A percentile compares a stretch with the other conserved stretches of the same genome.
phyloP scores from a whole-genome alignment of 805 yeast species.

The Yamadazyma sp. region DNA sequence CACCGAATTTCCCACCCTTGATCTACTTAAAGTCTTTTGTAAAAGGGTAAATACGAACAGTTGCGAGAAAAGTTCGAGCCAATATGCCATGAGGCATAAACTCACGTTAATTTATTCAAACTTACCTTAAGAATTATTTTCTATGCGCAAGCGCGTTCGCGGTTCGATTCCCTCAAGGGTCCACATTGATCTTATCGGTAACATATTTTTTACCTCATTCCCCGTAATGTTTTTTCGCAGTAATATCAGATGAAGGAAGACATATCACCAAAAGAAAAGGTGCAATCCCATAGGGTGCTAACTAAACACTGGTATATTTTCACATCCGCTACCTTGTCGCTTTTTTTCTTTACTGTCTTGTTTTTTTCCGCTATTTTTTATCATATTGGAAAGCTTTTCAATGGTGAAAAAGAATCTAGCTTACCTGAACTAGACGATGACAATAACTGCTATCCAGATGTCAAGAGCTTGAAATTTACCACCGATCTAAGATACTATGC shows the following conservation, averaged over 20 bases:
- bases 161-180: too few relatives aligned
- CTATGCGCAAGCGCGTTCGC: too few relatives aligned
- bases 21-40: conserved; percentile 23
- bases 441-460: conserved; percentile 34
- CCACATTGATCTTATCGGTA: too few relatives aligned
- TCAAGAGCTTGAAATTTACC: conserved; percentile 28
- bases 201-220: too few relatives aligned
- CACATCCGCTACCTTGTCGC: conserved; percentile 17
- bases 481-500: conserved; percentile 66
- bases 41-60: conserved; percentile 48
- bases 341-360: conserved; percentile 24
- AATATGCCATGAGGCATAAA: conserved; percentile 11
- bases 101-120: too few relatives aligned
- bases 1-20: conserved; percentile 68
- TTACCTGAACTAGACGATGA: conserved; percentile 21
- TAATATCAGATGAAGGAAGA: conserved; percentile 7
- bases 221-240: too few relatives aligned
- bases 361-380: conserved; percentile 26
- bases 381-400: conserved; percentile 25
- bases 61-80: conserved; percentile 36
- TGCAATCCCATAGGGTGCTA: neutral
- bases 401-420: conserved; percentile 28
- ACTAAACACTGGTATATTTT: conserved; percentile 9
- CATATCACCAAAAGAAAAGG: neutral
- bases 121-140: too few relatives aligned